phyloP scores from a whole-genome alignment of 768 basidiomycete species.

The Trametes elegans region DNA sequence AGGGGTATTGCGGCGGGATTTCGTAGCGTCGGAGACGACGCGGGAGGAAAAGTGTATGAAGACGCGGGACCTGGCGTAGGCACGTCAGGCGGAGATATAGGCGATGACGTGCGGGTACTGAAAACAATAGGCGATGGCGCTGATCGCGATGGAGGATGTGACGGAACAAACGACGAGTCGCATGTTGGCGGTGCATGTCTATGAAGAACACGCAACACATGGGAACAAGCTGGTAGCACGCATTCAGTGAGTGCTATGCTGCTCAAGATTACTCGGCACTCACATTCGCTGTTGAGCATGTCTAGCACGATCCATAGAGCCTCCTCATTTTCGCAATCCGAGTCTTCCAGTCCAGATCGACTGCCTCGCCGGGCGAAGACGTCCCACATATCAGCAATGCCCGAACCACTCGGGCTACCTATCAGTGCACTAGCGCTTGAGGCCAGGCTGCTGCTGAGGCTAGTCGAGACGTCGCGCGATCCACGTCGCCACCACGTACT shows the following conservation, averaged over 20 bases:
- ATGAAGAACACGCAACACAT: conserved; percentile 26
- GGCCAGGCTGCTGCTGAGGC: conserved; percentile 7
- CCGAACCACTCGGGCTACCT: conserved; percentile 8
- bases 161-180: conserved; percentile 23
- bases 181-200: conserved; percentile 19
- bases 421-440: conserved; percentile 10
- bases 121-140: conserved; percentile 23
- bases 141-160: conserved; percentile 9
- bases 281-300: conserved; percentile 25
- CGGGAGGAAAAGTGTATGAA: conserved; percentile 4
- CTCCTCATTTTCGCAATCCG: conserved; percentile 7
- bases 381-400: conserved; percentile 15
- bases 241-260: background rate
- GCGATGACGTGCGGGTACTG: conserved; percentile 17
- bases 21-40: background rate
- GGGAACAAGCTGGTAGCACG: conserved; percentile 15
- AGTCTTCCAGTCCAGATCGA: conserved; percentile 8
- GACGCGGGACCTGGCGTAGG: background rate
- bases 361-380: conserved; percentile 12
- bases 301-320: conserved; percentile 25
- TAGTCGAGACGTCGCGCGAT: conserved; percentile 14
- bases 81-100: background rate
- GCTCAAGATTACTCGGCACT: background rate
- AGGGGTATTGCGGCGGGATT: background rate
- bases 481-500: conserved; percentile 23